phyloP scores from a whole-genome alignment of 371 early-diverging fungal genomes.

The Mucor piriformis region DNA sequence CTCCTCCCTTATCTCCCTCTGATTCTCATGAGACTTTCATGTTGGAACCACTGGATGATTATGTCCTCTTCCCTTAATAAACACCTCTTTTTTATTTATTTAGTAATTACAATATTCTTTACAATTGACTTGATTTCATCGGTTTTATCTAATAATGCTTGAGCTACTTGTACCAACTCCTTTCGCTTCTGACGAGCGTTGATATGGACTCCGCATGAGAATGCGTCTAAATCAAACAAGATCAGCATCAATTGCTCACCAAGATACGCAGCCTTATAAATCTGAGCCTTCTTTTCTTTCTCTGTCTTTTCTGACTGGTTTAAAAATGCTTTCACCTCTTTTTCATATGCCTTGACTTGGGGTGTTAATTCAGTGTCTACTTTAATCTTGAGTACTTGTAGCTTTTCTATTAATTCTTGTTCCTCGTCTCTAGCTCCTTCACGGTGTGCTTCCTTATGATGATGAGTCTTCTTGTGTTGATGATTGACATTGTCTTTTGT shows the following conservation, averaged over 20 bases:
- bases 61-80: constrained; percentile 22
- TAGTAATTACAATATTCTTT: constrained; percentile 8
- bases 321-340: constrained; percentile 13
- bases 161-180: constrained; percentile 17
- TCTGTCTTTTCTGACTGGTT: neutral
- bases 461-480: neutral
- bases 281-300: constrained; percentile 23
- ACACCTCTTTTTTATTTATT: neutral
- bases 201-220: constrained; percentile 17
- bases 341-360: constrained; percentile 24
- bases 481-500: no score
- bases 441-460: neutral
- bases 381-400: constrained; percentile 10
- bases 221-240: constrained; percentile 26
- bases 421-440: neutral
- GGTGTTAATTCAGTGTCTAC: constrained; percentile 13
- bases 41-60: constrained; percentile 8
- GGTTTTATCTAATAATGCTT: constrained; percentile 24
- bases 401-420: constrained; percentile 1
- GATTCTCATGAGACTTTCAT: neutral
- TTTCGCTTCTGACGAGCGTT: constrained; percentile 27
- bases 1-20: constrained; percentile 14
- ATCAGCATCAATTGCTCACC: constrained; percentile 32
- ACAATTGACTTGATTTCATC: constrained; percentile 31
- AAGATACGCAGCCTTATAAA: constrained; percentile 23